These are phyloP conservation scores for Glomus cerebriforme DNA, from an alignment of 192 early-diverging fungal species.

Conservation along the genomic window DNA sequence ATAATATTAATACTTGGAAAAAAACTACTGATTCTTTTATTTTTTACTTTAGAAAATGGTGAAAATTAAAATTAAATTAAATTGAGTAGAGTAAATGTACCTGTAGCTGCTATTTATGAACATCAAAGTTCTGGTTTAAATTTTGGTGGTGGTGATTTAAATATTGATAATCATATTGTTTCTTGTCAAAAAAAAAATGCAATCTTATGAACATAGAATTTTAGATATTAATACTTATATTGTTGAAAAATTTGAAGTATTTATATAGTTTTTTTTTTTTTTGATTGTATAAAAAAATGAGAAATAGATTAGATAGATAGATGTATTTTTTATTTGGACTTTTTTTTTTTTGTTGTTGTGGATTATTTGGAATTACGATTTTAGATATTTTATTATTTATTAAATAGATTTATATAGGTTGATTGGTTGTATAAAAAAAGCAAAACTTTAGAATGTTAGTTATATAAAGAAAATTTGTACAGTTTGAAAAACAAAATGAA, in stretches of 20 bases:
- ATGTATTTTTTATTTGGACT: no score
- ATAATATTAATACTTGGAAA: neutral
- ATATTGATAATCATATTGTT: neutral
- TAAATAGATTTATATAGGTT: no score
- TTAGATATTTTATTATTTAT: no score
- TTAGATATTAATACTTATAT: neutral
- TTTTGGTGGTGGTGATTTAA: conserved; percentile 13
- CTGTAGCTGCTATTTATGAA: neutral
- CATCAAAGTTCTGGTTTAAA: neutral
- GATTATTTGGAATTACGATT: no score
- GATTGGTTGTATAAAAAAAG: no score
- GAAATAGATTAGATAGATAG: no score
- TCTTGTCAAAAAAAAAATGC: neutral
- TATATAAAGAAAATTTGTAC: no score
- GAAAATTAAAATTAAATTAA: neutral
- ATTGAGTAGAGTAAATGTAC: neutral
- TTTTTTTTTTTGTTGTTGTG: no score
- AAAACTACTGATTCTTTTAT: neutral
- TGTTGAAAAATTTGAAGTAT: neutral
- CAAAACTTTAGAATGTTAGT: no score
- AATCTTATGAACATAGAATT: neutral
- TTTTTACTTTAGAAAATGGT: neutral
- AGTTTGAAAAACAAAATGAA: no score
- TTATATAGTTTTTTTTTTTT: no score
- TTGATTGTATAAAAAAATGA: no score